phyloP scores from a whole-genome alignment of 1,284 basidiomycete genomes.

The Wallemia hederae region DNA sequence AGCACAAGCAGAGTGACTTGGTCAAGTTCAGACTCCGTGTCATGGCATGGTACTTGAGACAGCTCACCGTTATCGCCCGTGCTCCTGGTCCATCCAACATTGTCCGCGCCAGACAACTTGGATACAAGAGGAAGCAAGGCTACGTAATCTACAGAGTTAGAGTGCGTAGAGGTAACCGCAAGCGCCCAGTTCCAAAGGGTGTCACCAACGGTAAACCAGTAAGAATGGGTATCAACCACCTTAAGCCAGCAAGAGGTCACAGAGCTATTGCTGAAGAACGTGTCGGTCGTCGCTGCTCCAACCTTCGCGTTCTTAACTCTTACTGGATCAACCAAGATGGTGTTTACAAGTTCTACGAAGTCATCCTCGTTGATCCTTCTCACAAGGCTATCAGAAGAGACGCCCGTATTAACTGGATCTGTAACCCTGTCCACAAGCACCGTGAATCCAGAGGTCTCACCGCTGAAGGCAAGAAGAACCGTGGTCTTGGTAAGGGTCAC shows the following conservation, averaged over 20 bases:
- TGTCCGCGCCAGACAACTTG: constrained; percentile 93
- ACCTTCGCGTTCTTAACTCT: constrained; percentile 66
- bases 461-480: constrained; percentile 62
- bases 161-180: constrained; percentile 94
- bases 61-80: constrained; percentile 92
- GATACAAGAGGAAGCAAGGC: constrained; percentile 99
- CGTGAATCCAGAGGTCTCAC: constrained; percentile 95
- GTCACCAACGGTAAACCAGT: constrained; percentile 99
- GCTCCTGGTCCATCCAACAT: constrained; percentile 92
- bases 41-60: constrained; percentile 71
- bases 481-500: constrained; percentile 80
- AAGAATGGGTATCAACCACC: constrained; percentile 96
- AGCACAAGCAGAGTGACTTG: constrained; percentile 69
- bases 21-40: constrained; percentile 82
- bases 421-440: constrained; percentile 93
- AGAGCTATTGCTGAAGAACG: constrained; percentile 91
- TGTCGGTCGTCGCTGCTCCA: constrained; percentile 83
- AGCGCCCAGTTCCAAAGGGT: constrained; percentile 96
- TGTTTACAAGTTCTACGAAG: constrained; percentile 98
- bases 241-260: constrained; percentile 89
- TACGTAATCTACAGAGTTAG: constrained; percentile 95
- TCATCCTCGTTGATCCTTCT: constrained; percentile 83
- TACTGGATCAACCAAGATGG: constrained; percentile 99
- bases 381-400: constrained; percentile 88
- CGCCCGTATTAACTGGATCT: constrained; percentile 95